A percentile compares a stretch with the other conserved stretches of the same genome.
Evolutionary conservation across 1,284 basidiomycete genomes (phyloP).

Genomic region (Cystobasidium slooffiae): DNA sequence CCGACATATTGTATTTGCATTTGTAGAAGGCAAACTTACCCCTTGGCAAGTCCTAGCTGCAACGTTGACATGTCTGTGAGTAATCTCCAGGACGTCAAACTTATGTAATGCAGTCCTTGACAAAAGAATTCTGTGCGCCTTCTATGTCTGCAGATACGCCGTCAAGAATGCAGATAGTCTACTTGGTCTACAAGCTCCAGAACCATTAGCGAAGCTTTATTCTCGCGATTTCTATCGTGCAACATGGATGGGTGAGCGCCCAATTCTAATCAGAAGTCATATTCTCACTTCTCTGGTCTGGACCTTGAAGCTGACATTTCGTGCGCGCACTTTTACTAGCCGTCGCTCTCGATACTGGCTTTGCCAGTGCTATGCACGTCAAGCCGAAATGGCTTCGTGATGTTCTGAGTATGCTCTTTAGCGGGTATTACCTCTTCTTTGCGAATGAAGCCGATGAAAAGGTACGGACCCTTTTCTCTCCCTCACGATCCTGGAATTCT

Average conservation of each 20-base stretch:
- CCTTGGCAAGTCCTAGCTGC: slow-evolving; percentile 93
- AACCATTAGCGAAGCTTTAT: slow-evolving; percentile 89
- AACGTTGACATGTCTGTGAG: slow-evolving; percentile 82
- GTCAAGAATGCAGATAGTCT: slow-evolving; percentile 36
- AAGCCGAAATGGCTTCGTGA: slow-evolving; percentile 91
- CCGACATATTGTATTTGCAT: slow-evolving; percentile 13
- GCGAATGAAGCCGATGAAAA: slow-evolving; percentile 93
- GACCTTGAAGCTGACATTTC: slow-evolving; percentile 15
- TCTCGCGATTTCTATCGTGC: slow-evolving; percentile 91
- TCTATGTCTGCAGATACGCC: slow-evolving; percentile 59
- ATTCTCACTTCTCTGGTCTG: slow-evolving; percentile 43
- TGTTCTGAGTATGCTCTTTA: slow-evolving; percentile 68
- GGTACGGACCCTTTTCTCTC: slow-evolving; percentile 59
- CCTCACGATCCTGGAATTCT: not conserved
- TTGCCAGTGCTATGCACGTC: slow-evolving; percentile 91
- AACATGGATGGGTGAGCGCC: slow-evolving; percentile 75
- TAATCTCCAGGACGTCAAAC: slow-evolving; percentile 73
- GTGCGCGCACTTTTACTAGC: slow-evolving; percentile 43
- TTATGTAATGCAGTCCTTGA: slow-evolving; percentile 55
- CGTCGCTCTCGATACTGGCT: slow-evolving; percentile 94
- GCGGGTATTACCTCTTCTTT: slow-evolving; percentile 89
- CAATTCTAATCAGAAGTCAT: not conserved
- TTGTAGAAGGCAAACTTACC: slow-evolving; percentile 68
- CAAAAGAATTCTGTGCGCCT: not conserved
- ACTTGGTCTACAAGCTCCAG: slow-evolving; percentile 70